Percentiles rank a stretch among this genome's conserved stretches.
phyloP scores from a whole-genome alignment of 2,329 filamentous ascomycete species.

The Geosmithia putterillii region DNA sequence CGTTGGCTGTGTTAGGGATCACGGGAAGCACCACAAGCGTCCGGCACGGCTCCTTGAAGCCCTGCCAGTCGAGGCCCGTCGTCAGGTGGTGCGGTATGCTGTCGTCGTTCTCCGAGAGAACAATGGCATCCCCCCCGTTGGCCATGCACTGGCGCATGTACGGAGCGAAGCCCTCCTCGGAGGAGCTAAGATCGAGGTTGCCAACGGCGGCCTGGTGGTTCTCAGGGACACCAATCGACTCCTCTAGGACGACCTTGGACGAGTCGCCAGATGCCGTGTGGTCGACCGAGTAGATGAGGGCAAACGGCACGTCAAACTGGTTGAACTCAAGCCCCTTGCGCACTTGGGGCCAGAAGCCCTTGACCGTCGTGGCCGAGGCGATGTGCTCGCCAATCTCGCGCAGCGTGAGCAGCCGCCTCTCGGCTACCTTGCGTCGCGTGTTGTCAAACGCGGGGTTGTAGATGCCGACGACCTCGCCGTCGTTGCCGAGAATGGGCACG shows the following conservation, averaged over 20 bases:
- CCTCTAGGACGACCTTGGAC: constrained; percentile 60
- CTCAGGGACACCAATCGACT: constrained; percentile 53
- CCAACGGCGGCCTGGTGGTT: constrained; percentile 49
- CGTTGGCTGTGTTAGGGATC: constrained; percentile 58
- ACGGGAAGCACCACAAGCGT: constrained; percentile 69
- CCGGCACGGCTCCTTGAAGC: constrained; percentile 57
- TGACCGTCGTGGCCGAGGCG: constrained; percentile 58
- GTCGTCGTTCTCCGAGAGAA: constrained; percentile 54
- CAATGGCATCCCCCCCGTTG: constrained; percentile 50
- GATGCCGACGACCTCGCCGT: constrained; percentile 62
- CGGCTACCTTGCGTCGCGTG: constrained; percentile 64
- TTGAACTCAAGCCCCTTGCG: constrained; percentile 60
- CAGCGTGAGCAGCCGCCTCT: constrained; percentile 67
- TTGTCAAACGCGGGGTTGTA: constrained; percentile 79
- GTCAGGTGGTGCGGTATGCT: constrained; percentile 54
- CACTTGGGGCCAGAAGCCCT: constrained; percentile 62
- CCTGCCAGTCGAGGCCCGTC: constrained; percentile 55
- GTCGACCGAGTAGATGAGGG: constrained; percentile 66
- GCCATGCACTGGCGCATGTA: constrained; percentile 65
- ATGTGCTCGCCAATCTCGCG: constrained; percentile 68
- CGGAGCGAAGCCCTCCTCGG: constrained; percentile 61
- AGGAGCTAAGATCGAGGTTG: constrained; percentile 55
- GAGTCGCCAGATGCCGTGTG: constrained; percentile 60
- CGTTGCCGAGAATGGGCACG: constrained; percentile 61
- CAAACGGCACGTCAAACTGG: constrained; percentile 64